Evolutionary conservation across 345 rosid genomes (phyloP), one percentile per base, ranked within the genome.

Genomic region (Aurinia saxatilis): DNA sequence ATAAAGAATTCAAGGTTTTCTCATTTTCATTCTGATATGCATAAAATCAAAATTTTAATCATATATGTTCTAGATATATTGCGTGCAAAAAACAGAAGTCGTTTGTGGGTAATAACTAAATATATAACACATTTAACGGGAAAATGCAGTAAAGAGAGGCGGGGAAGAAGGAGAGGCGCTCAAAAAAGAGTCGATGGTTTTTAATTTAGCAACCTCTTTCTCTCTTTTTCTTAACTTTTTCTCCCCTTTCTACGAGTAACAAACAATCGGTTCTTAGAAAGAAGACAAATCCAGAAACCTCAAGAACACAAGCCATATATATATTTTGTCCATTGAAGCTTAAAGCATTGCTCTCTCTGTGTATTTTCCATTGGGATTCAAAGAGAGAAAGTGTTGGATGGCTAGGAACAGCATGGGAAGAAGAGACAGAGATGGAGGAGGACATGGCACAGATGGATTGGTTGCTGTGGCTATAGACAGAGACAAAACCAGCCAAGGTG

Each of bases 401-500:
- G 33, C 82, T 23, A 87, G 64, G 71, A 35, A 59, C 49, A 19
- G 12, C 18, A 10, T 17, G 1, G 17, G 55, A 8, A 87, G 82
- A 31, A 79, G 37, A 59, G 84, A 37, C 35, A 78, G 78, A 23
- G 76, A 66, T 44, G 75, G 79, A 25, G 55, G 53, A 33, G 82
- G 36, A 53, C 68, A 70, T 10, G 76, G 75, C 48, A 68, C 73
- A 6, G 73, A 65, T n/a, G 88, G 88, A 12, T 16, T 81, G 59
- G 80, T 87, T 46, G 98, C 95, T 9, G 91, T 90, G 68, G 98
- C 95, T 1, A 80, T 92, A 38, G 95, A 92, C 69, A 78, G 72
- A 64, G 96, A 92, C 63, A 87, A 83, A 57, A 80, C 73, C 54
- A 90, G 98, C 83, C 97, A 90, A 50, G 52, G 57, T 69, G 97